phyloP scores from a whole-genome alignment of 106 monocot species.

The Gastrodia elata region DNA sequence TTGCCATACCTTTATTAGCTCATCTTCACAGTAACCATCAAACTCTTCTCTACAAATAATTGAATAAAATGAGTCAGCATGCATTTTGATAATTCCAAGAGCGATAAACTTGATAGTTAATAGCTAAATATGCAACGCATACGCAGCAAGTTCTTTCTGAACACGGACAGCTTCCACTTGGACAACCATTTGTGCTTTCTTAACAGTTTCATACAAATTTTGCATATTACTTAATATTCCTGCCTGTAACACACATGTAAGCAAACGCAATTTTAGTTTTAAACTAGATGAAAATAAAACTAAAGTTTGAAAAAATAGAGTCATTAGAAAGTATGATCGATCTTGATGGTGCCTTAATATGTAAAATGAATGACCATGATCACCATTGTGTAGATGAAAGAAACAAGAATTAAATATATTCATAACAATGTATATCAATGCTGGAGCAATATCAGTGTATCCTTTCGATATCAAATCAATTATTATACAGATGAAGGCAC shows the following conservation, averaged over 20 bases:
- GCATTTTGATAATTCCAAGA: background rate
- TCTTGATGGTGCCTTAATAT: background rate
- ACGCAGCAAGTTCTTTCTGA: constrained; percentile 96
- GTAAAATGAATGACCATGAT: background rate
- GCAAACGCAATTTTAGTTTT: background rate
- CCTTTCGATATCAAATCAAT: background rate
- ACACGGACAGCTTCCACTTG: constrained; percentile 98
- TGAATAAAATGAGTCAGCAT: background rate
- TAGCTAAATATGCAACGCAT: constrained; percentile 19
- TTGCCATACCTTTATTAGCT: constrained; percentile 84
- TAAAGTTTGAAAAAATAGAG: background rate
- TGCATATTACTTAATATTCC: constrained; percentile 87
- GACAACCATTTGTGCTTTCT: constrained; percentile 98
- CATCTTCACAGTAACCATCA: constrained; percentile 99
- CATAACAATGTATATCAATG: background rate
- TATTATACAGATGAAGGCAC: too few relatives aligned
- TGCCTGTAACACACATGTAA: constrained; percentile 31
- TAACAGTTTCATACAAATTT: constrained; percentile 97
- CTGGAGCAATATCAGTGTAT: background rate
- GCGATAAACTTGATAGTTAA: background rate
- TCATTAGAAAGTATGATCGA: background rate
- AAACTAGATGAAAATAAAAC: background rate
- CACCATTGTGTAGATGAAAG: background rate
- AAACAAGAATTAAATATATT: background rate
- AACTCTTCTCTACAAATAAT: constrained; percentile 85